Conservation (phyloP, 2,329 filamentous ascomycete species). For the Verticillium longisporum region DNA sequence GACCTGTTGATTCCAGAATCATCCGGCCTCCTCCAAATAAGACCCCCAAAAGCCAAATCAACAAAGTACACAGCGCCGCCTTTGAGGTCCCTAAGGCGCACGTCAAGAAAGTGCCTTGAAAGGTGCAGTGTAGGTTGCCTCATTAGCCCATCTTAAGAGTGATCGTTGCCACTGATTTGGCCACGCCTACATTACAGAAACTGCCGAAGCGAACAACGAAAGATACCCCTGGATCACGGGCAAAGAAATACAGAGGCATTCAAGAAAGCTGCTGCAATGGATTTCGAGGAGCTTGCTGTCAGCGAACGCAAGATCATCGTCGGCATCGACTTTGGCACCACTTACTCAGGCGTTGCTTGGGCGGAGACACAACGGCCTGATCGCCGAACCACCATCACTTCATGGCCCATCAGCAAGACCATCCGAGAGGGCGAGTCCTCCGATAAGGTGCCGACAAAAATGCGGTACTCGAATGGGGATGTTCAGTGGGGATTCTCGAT, state of each 20-base stretch:
- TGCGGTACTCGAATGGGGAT: slow-evolving; percentile 30
- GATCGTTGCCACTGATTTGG: too few relatives aligned
- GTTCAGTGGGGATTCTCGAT: slow-evolving; percentile 27
- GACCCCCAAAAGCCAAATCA: too few relatives aligned
- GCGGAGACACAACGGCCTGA: slow-evolving; percentile 29
- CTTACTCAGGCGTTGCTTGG: slow-evolving; percentile 45
- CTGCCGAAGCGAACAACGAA: too few relatives aligned
- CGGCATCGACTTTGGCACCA: slow-evolving; percentile 51
- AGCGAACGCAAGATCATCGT: slow-evolving; percentile 38
- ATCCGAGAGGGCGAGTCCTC: slow-evolving; percentile 27
- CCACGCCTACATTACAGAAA: too few relatives aligned
- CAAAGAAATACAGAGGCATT: too few relatives aligned
- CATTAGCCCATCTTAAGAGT: too few relatives aligned
- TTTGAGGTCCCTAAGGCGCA: not conserved
- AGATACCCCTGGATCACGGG: too few relatives aligned
- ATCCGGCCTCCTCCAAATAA: too few relatives aligned
- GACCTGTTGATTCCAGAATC: too few relatives aligned
- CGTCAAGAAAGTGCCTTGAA: too few relatives aligned
- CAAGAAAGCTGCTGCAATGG: slow-evolving; percentile 16
- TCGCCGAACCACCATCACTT: slow-evolving; percentile 32
- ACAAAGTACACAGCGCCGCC: not conserved
- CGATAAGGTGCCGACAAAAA: slow-evolving; percentile 42
- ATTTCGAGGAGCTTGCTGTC: slow-evolving; percentile 25
- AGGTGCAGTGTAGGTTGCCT: too few relatives aligned
- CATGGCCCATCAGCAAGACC: slow-evolving; percentile 34